Evolutionary conservation across 257 asterid genomes (phyloP), one percentile per base, ranked within the genome.

Genomic region (Petunia axillaris): DNA sequence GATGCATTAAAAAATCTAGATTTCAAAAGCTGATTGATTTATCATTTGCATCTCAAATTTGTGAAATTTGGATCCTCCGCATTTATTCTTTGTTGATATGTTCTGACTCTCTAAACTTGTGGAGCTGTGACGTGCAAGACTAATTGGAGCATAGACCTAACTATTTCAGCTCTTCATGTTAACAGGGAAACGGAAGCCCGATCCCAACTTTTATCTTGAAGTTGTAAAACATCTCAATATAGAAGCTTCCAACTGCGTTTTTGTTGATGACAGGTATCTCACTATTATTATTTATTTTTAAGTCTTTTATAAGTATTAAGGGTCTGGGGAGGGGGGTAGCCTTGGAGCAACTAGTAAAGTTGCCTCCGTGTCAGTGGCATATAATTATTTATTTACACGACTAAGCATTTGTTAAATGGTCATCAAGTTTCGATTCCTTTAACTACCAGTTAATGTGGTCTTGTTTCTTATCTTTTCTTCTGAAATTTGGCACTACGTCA

Each of bases 171-270:
- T 59, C 39, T 6, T n/a, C 55, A 77, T 76, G 68, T 82, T 53
- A 80, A 80, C 91, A 94, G 98, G 98, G 83, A 93, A 91, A 88
- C 91, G 96, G 87, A 93, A 94, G 87, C 98, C 98, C 70, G 96
- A 94, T 82, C 89, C 90, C n/a, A 91, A 87, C 1, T 89, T 93
- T 87, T 94, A 89, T 85, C 70, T 60, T 81, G 94, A 93, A 82
- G 92, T 90, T 46, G 82, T 87, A 89, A 88, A 89, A 86, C 90
- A 90, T 86, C 89, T 93, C 38, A 83, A 89, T 41, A 89, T 94
- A 9, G 88, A 93, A 64, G 92, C 97, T 37, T 85, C 86, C 67
- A 86, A 84, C 83, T 93, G 97, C 70, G 85, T 93, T 62, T 93
- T 94, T 84, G 75, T 94, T 64, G 98, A 94, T 85, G 98, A 94